Percentiles rank a stretch among this genome's conserved stretches.
Conservation (phyloP, 2,329 filamentous ascomycete species). For the Laburnicola sp. region DNA sequence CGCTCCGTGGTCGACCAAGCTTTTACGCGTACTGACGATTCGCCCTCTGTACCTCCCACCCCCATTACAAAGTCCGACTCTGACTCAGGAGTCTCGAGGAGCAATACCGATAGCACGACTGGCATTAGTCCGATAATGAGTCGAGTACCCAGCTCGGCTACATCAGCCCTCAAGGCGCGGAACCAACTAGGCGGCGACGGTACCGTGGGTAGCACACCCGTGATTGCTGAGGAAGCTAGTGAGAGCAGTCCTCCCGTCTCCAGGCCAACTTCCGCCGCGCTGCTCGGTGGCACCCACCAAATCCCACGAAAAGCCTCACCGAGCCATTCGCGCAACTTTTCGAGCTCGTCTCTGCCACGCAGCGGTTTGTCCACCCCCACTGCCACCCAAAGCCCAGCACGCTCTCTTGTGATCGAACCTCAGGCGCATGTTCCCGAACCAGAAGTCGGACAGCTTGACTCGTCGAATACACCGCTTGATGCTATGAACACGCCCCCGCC, state of each 20-base stretch:
- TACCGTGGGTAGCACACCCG: conserved; percentile 48
- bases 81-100: conserved; percentile 55
- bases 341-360: conserved; percentile 46
- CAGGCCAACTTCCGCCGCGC: conserved; percentile 37
- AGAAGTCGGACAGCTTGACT: conserved; percentile 52
- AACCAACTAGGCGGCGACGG: conserved; percentile 45
- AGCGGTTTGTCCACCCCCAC: conserved; percentile 63
- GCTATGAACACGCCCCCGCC: conserved; percentile 26
- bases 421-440: conserved; percentile 50
- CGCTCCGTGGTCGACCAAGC: conserved; percentile 64
- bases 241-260: conserved; percentile 42
- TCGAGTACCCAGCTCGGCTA: conserved; percentile 53
- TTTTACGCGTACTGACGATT: conserved; percentile 63
- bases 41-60: conserved; percentile 56
- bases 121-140: conserved; percentile 69
- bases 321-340: conserved; percentile 47
- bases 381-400: conserved; percentile 63
- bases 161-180: conserved; percentile 43
- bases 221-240: conserved; percentile 59
- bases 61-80: conserved; percentile 49
- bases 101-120: conserved; percentile 65
- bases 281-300: conserved; percentile 31
- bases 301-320: conserved; percentile 43
- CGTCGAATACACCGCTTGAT: conserved; percentile 41
- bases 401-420: conserved; percentile 57